Conservation (phyloP, 163 green algal genomes). For the Trebouxiophyceae sp. region DNA sequence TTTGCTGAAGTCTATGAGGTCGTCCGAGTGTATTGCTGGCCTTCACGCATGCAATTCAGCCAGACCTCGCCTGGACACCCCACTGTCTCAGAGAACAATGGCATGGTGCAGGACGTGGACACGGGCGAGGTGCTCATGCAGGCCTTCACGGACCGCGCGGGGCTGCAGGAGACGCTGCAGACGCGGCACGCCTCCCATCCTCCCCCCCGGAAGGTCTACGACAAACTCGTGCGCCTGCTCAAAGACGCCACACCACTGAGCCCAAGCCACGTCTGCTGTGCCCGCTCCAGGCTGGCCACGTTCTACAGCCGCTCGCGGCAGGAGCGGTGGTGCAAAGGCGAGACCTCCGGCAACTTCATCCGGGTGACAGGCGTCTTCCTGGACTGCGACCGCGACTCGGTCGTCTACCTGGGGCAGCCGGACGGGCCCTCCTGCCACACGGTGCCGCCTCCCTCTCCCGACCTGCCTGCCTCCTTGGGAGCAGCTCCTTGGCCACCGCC, state of each 20-base stretch:
- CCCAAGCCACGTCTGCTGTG: neutral
- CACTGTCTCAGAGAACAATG: too few relatives aligned
- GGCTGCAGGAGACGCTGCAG: conserved; percentile 85
- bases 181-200: conserved; percentile 42
- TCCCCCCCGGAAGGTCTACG: neutral
- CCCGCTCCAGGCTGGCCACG: conserved; percentile 68
- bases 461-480: neutral
- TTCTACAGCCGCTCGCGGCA: conserved; percentile 91
- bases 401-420: conserved; percentile 91
- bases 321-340: conserved; percentile 95
- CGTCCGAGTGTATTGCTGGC: too few relatives aligned
- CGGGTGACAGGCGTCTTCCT: conserved; percentile 51
- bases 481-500: neutral
- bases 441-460: neutral
- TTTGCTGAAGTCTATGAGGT: neutral
- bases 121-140: conserved; percentile 97
- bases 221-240: neutral
- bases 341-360: conserved; percentile 95
- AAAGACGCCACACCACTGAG: neutral
- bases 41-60: neutral
- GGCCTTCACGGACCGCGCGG: conserved; percentile 83
- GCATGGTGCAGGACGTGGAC: conserved; percentile 76
- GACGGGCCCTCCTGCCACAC: conserved; percentile 96
- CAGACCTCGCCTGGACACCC: neutral
- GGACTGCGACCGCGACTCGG: conserved; percentile 93